A percentile compares a stretch with the other conserved stretches of the same genome.
These are phyloP conservation scores for Epichloe amarillans DNA, from an alignment of 2,329 filamentous ascomycete species.

Conservation along the genomic window DNA sequence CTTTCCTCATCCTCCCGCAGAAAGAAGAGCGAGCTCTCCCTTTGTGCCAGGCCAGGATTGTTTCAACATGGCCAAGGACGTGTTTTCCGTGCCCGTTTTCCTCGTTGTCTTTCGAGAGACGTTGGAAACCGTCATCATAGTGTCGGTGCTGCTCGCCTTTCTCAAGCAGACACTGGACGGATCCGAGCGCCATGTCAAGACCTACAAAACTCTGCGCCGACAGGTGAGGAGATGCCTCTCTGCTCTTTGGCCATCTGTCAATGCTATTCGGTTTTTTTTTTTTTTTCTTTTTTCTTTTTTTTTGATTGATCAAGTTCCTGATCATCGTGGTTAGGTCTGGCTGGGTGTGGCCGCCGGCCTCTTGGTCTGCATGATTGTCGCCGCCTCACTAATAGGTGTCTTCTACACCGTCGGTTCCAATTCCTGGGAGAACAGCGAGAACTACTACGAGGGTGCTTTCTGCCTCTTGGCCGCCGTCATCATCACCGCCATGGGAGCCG, in stretches of 20 bases:
- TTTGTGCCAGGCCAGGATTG: background rate
- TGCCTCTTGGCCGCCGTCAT: constrained; percentile 62
- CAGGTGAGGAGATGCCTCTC: constrained; percentile 33
- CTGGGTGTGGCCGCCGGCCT: constrained; percentile 49
- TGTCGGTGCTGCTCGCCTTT: constrained; percentile 77
- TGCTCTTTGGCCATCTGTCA: rapidly evolving
- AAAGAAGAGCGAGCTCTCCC: background rate
- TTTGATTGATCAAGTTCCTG: too few relatives aligned
- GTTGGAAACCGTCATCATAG: constrained; percentile 70
- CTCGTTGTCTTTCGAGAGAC: constrained; percentile 84
- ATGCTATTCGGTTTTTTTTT: too few relatives aligned
- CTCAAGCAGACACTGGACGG: constrained; percentile 65
- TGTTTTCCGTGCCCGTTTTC: constrained; percentile 72
- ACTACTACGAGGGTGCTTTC: constrained; percentile 74
- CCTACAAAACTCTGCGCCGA: constrained; percentile 54
- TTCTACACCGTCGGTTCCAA: constrained; percentile 58
- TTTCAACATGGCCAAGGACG: constrained; percentile 44
- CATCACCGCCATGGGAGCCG: constrained; percentile 70
- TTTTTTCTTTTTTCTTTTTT: too few relatives aligned
- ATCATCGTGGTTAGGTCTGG: constrained; percentile 32
- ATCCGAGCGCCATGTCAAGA: constrained; percentile 42
- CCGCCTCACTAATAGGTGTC: constrained; percentile 54
- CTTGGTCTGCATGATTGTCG: constrained; percentile 50
- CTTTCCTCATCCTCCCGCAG: background rate
- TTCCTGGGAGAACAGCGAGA: constrained; percentile 53